A percentile compares a stretch with the other conserved stretches of the same genome.
Evolutionary conservation across 495 filamentous ascomycete species (phyloP).

Genomic region (Trichoderma asperelloides): DNA sequence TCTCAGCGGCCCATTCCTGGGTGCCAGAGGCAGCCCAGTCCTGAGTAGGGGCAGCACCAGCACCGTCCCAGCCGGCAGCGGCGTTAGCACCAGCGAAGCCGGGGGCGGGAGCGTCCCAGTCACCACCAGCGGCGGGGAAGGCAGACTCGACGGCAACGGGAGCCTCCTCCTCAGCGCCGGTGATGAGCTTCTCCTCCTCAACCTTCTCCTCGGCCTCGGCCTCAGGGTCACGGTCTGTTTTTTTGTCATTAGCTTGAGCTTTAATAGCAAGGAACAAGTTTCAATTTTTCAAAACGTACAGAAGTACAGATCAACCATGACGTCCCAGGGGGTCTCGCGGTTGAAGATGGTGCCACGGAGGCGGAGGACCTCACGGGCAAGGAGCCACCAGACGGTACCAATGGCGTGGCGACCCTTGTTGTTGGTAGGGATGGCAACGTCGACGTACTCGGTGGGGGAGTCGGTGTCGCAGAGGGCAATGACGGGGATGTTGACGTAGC

Average conservation of each 20-base stretch:
- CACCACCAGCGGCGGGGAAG: constrained; percentile 51
- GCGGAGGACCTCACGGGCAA: constrained; percentile 97
- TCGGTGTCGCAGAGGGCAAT: constrained; percentile 98
- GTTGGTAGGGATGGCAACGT: constrained; percentile 99
- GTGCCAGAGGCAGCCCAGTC: constrained; percentile 34
- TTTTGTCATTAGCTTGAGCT: constrained; percentile 16
- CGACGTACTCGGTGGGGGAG: constrained; percentile 98
- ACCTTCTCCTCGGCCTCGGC: constrained; percentile 92
- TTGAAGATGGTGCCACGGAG: constrained; percentile 90
- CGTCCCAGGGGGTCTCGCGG: constrained; percentile 94
- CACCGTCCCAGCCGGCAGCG: constrained; percentile 65
- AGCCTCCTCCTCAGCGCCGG: constrained; percentile 76
- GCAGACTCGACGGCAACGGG: constrained; percentile 58
- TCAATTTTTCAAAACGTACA: constrained; percentile 37
- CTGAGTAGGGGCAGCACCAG: constrained; percentile 16
- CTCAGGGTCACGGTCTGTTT: constrained; percentile 85
- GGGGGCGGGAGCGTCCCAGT: constrained; percentile 53
- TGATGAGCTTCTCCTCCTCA: constrained; percentile 59
- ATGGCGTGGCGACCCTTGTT: constrained; percentile 99
- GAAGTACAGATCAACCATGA: constrained; percentile 99
- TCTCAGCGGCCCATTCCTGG: constrained; percentile 31
- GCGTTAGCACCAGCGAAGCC: constrained; percentile 50
- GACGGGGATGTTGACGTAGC: constrained; percentile 99
- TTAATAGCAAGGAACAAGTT: background rate
- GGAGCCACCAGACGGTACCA: constrained; percentile 98